Evolutionary conservation across 2,329 filamentous ascomycete genomes (phyloP).

Genomic region (Samsoniella hepiali): DNA sequence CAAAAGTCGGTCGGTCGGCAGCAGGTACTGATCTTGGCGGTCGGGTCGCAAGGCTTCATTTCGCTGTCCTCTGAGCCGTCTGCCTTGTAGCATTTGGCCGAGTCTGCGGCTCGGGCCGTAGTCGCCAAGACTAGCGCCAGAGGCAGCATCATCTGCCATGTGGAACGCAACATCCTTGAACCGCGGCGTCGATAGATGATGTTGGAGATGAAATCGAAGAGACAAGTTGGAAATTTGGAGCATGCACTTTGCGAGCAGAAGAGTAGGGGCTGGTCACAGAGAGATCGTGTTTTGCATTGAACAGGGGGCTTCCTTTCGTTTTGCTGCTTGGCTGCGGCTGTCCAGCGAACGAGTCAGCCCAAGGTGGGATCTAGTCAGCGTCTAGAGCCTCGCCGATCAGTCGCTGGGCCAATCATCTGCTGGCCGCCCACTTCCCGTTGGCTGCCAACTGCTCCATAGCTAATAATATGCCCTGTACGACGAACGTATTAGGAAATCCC

Average conservation of each 20-base stretch:
- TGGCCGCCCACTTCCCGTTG: background rate
- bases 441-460: background rate
- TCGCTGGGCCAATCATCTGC: background rate
- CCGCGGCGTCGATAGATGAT: background rate
- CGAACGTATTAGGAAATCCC: background rate
- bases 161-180: background rate
- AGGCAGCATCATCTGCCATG: background rate
- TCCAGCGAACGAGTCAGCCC: background rate
- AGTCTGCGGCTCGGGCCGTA: conserved; percentile 6
- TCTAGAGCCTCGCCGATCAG: background rate
- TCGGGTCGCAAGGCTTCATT: conserved; percentile 14
- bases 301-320: background rate
- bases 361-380: background rate
- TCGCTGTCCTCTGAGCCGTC: conserved; percentile 1
- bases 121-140: background rate
- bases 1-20: conserved; percentile 8
- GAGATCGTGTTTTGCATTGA: background rate
- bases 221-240: background rate
- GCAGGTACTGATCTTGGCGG: conserved; percentile 10
- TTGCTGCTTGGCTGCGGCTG: too few relatives aligned
- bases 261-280: background rate
- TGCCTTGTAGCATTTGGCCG: background rate
- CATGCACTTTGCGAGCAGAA: background rate
- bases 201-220: background rate
- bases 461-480: background rate